These are phyloP conservation scores for Malbranchea zuffiana DNA, from an alignment of 2,329 filamentous ascomycete species.

Conservation along the genomic window DNA sequence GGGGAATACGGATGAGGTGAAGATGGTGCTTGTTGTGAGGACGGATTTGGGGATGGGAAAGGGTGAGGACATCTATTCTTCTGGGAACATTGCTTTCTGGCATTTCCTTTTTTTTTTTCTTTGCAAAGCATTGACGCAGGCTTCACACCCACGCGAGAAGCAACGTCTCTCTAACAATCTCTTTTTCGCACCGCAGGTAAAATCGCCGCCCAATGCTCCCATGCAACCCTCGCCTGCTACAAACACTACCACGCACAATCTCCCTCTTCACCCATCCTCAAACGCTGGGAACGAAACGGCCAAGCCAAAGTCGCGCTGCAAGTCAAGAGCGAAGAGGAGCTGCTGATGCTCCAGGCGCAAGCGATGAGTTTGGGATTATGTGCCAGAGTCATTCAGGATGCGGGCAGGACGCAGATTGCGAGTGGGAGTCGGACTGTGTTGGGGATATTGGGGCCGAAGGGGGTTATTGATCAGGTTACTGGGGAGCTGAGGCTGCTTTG, in stretches of 20 bases:
- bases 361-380: slow-evolving; percentile 76
- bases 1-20: slow-evolving; percentile 68
- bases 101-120: slow-evolving; percentile 2
- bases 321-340: slow-evolving; percentile 69
- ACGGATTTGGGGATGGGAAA: slow-evolving; percentile 97
- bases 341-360: slow-evolving; percentile 64
- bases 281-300: slow-evolving; percentile 73
- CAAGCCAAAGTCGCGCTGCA: slow-evolving; percentile 93
- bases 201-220: slow-evolving; percentile 88
- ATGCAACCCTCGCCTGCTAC: slow-evolving; percentile 97
- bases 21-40: slow-evolving; percentile 81
- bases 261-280: slow-evolving; percentile 51
- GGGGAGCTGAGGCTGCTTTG: slow-evolving; percentile 74
- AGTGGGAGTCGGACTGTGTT: slow-evolving; percentile 85
- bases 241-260: slow-evolving; percentile 58
- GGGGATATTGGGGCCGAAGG: slow-evolving; percentile 69
- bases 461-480: slow-evolving; percentile 75
- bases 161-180: background rate
- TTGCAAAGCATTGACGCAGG: slow-evolving; percentile 9
- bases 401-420: slow-evolving; percentile 94
- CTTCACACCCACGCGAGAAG: background rate
- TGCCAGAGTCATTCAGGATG: slow-evolving; percentile 83
- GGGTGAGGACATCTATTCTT: slow-evolving; percentile 44
- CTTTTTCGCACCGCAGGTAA: slow-evolving; percentile 53
- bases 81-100: background rate